Percentiles rank a stretch among this genome's conserved stretches.
phyloP scores from a whole-genome alignment of 2,329 filamentous ascomycete genomes.

The Aciculosporium take region DNA sequence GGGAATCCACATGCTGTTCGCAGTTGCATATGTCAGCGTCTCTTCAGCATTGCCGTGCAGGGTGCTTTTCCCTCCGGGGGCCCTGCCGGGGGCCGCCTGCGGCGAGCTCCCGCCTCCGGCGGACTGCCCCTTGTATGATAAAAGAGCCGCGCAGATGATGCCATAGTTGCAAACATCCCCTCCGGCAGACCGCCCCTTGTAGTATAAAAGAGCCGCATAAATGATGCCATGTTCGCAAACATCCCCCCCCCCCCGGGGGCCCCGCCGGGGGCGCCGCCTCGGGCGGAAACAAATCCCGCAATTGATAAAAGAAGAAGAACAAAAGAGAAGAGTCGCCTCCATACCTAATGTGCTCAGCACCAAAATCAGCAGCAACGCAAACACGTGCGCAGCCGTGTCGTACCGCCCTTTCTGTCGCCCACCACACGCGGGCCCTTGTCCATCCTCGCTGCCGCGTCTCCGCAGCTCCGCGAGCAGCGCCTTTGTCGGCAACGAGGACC shows the following conservation, averaged over 20 bases:
- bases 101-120: no score
- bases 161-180: no score
- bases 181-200: no score
- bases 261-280: no score
- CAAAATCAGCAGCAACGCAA: slow-evolving; percentile 53
- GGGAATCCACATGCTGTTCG: slow-evolving; percentile 49
- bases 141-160: no score
- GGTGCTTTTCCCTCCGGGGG: no score
- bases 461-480: slow-evolving; percentile 39
- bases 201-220: no score
- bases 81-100: no score
- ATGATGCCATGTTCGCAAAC: no score
- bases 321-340: slow-evolving; percentile 7
- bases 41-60: background rate
- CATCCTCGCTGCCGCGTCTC: slow-evolving; percentile 25
- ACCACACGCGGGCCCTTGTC: slow-evolving; percentile 40
- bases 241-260: no score
- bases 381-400: slow-evolving; percentile 52
- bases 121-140: no score
- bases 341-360: slow-evolving; percentile 42
- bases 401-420: slow-evolving; percentile 40
- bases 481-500: slow-evolving; percentile 38
- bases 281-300: background rate
- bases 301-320: background rate
- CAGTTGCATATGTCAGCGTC: background rate